Base-by-base conservation (phyloP, 768 basidiomycete genomes). In the Tulasnella calospora region DNA sequence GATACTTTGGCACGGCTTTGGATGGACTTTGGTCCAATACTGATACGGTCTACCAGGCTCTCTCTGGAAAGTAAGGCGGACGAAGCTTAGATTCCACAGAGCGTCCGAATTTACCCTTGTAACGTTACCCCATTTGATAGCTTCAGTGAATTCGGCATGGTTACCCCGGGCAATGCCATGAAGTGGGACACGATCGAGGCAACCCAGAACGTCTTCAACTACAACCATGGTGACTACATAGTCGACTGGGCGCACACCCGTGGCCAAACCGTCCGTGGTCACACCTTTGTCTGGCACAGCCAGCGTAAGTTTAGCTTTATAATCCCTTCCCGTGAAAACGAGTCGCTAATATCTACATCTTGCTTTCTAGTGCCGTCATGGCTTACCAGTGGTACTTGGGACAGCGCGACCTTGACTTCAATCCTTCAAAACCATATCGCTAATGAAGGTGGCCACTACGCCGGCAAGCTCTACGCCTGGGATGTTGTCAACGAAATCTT, bases 401-500 rank as follows among this genome's bases (percentile, higher is more conserved):
- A 80, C 27, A 75, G 79, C 70, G 75, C 80, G 21, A 79, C 80
- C 36, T 72, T 81, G 46, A 79, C 75, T 41, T 80, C 80, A 51
- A 87, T 89, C 76, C 83, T 90, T 41, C 81, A 86, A 78, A 87
- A 84, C 41, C 89, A 90, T 80, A 87, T 87, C 78, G 81, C 84
- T 36, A 88, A 87, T 6, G 82, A 89, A 23, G 88, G 89, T 21
- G 82, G 84, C 7, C 89, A 88, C 79, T 90, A 87, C 82, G 36
- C 36, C 1, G 76, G 76, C 35, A 46, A 78, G 10, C 46, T 78
- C 10, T 78, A 78, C 36, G 67, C 40, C 36, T 76, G 88, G 88
- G 88, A 89, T 81, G 88, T 89, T 44, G 83, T 89, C 76, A 90
- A 89, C 73, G 89, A 90, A 82, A 86, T 88, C 9, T 89, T 90